A percentile compares a stretch with the other conserved stretches of the same genome.
Evolutionary conservation across 2,329 filamentous ascomycete genomes (phyloP).

Genomic region (Stromatinia cepivora): DNA sequence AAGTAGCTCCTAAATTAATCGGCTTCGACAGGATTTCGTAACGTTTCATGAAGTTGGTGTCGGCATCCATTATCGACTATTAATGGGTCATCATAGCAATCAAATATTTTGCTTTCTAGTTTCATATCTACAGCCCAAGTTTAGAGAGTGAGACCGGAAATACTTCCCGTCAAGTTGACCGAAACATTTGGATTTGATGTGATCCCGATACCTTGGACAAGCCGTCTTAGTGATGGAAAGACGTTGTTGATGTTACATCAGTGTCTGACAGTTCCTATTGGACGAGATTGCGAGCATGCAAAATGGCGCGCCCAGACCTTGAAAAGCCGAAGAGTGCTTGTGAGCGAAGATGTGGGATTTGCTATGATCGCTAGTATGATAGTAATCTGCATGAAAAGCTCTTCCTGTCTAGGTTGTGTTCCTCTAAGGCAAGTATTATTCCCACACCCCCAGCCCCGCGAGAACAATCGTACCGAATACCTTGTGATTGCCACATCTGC

Average conservation of each 20-base stretch:
- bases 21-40: not conserved
- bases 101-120: not conserved
- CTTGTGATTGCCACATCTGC: not conserved
- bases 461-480: not conserved
- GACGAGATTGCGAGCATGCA: conserved; percentile 8
- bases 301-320: not conserved
- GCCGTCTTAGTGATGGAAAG: not conserved
- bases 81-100: not conserved
- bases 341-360: not conserved
- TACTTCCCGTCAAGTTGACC: not conserved
- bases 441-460: not conserved
- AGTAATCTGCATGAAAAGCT: not conserved
- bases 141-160: not conserved
- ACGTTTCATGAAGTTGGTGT: not conserved
- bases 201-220: not conserved
- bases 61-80: not conserved
- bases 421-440: not conserved
- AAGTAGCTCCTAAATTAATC: not conserved
- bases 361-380: not conserved
- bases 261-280: not conserved
- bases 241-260: not conserved
- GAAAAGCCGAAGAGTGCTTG: not conserved
- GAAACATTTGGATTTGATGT: not conserved
- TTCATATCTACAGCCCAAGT: not conserved
- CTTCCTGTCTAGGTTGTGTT: too few relatives aligned